Evolutionary conservation across 352 stramenopile species (phyloP), one percentile per base, ranked within the genome.

Genomic region (Pythium coloratum): DNA sequence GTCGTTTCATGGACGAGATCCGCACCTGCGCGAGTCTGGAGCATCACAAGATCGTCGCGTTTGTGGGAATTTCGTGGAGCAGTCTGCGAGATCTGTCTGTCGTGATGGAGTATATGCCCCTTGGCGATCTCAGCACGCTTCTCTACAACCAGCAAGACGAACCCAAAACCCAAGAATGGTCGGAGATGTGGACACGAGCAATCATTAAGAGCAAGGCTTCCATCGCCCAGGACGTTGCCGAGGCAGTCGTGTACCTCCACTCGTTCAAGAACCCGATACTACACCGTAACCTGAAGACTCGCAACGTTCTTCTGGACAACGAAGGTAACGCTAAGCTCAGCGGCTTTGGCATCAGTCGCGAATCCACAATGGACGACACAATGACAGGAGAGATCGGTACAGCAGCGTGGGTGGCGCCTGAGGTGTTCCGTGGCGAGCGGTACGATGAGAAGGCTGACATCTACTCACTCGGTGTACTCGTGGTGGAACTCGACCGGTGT

Each of bases 1-100:
- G n/a, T 36, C 69, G 30, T 60, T 77, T 77, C 33, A 72, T 73
- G 67, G 61, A 68, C 49, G 70, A 77, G 59, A 77, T 77, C 40
- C 63, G 68, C 12, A 65, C 74, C 42, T 74, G 70, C 46, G 62
- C 70, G 3, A 68, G 55, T 20, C 34, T 77, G 26, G 63, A 71
- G 28, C 70, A 77, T 26, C 70, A 67, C 16, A 77, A 77, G 33
- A 65, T 77, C 28, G 70, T 77, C 8, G 36, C 46, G 3, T 76
- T 76, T 33, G 32, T 76, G n/a, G 69, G 69, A 14, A 58, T 76
- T 20, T 50, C 59, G 16, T 76, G 69, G 69, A 76, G 54, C 42
- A 76, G 59, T 16, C 46, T 76, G 10, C 30, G 64, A 24, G 59
- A 76, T 34, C 40, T 76, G 38, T 59, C 65, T 33, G 69, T 76